A percentile compares a stretch with the other conserved stretches of the same genome.
These are phyloP conservation scores for Kwoniella sp. DNA, from an alignment of 768 basidiomycete species.

Conservation along the genomic window DNA sequence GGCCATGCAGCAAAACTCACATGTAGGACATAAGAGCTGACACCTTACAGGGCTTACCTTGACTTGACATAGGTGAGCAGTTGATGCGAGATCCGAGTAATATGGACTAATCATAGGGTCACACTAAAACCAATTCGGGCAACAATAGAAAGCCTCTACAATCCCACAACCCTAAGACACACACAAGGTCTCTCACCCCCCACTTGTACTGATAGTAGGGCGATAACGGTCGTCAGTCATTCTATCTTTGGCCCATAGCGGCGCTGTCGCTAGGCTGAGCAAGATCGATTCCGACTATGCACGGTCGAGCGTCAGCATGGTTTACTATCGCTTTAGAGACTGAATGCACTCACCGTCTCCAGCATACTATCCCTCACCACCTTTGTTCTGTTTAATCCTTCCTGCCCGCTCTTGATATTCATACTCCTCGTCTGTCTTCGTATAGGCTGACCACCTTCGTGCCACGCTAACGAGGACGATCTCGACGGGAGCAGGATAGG, in stretches of 20 bases:
- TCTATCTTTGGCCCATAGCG: constrained; percentile 27
- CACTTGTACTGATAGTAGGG: background rate
- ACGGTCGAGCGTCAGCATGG: background rate
- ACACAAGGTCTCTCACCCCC: background rate
- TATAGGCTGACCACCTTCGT: background rate
- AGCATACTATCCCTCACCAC: constrained; percentile 28
- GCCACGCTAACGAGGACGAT: background rate
- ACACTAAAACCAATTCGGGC: too few species aligned
- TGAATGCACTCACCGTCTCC: constrained; percentile 29
- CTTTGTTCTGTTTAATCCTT: constrained; percentile 2
- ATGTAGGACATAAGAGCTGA: background rate
- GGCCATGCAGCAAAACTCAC: background rate
- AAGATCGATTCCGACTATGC: constrained; percentile 36
- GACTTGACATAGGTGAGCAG: too few species aligned
- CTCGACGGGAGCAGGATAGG: background rate
- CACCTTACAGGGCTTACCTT: too few species aligned
- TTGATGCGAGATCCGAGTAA: too few species aligned
- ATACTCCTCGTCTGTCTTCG: constrained; percentile 8
- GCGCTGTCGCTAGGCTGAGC: constrained; percentile 38
- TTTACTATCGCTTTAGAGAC: too few species aligned
- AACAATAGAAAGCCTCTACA: too few species aligned
- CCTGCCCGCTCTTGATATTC: constrained; percentile 7
- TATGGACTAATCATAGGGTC: too few species aligned
- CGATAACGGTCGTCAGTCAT: background rate
- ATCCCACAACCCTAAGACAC: too few species aligned